Base-by-base conservation (phyloP, 2,329 filamentous ascomycete species). In the Corniculantispora saksenae region DNA sequence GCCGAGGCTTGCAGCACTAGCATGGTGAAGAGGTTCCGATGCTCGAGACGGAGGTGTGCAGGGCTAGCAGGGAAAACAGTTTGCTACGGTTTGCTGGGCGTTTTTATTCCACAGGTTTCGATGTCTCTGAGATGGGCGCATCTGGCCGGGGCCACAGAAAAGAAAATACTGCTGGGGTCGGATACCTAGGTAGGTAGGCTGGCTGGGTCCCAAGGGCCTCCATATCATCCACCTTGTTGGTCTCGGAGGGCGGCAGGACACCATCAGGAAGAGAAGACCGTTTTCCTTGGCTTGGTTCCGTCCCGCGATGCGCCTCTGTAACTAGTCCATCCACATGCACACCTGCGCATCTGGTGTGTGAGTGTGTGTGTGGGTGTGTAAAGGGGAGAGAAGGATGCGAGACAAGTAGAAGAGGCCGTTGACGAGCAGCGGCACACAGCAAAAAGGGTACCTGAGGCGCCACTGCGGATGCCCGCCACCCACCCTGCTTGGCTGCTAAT, bases 311-410 rank as follows among this genome's bases (percentile, higher is more conserved):
- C 61, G 32, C 32, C 47, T 53, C 47, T 61, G n/a, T 47, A 51
- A 35, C 45, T 43, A 57, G 48, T 15, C 6, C 40, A 50, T 35
- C 56, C 63, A 61, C 63, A 61, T 65, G 57, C 56, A 21, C 57
- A 61, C 63, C 29, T 50, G 55, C 62, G 60, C 54, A 64, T n/a
- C n/a, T n/a, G n/a, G n/a, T 65, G 55, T 65, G 63, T 48, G 45
- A 23, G 63, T 61, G 57, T 23, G 57, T 51, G 61, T 61, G 63
- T 61, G 63, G 57, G 25, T 50, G 43, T 3, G 15, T n/a, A n/a
- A n/a, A n/a, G 61, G 27, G 43, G 54, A 25, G 43, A 32, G 51
- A 21, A 38, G 54, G 35, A 32, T 25, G 23, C 17, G 21, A 29
- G 43, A 56, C n/a, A 19, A 32, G 32, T 32, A 5, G 32, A 10